Evolutionary conservation across 73 alveolate genomes (phyloP).

Genomic region (Loxodes magnus): DNA sequence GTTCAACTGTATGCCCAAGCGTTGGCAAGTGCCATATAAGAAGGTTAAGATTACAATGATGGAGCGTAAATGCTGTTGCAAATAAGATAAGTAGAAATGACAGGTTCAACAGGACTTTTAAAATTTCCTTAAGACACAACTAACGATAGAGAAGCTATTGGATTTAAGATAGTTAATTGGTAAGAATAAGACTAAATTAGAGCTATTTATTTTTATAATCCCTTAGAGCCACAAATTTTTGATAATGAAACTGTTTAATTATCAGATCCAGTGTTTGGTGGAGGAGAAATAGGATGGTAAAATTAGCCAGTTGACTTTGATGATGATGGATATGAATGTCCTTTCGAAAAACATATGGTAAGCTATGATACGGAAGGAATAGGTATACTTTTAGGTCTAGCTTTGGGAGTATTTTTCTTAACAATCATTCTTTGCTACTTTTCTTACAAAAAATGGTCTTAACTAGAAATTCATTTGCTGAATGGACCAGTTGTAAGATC

Average conservation of each 20-base stretch:
- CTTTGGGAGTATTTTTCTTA: background rate
- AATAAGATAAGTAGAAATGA: background rate
- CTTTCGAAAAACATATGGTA: slow-evolving; percentile 5
- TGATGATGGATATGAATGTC: slow-evolving; percentile 1
- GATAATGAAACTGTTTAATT: background rate
- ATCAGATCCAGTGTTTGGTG: background rate
- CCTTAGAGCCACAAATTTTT: background rate
- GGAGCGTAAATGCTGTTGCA: background rate
- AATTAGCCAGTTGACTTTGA: slow-evolving; percentile 5
- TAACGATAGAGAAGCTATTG: background rate
- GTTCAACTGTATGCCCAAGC: slow-evolving; percentile 1
- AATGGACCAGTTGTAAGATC: slow-evolving; percentile 1
- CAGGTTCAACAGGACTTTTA: slow-evolving; percentile 3
- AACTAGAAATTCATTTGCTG: background rate
- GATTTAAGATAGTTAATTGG: background rate
- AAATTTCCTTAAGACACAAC: background rate
- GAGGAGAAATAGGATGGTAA: background rate
- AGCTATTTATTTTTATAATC: background rate
- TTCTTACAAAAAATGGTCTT: background rate
- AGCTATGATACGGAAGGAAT: background rate
- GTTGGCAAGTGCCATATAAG: background rate
- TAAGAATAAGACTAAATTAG: background rate
- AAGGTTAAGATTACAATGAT: background rate
- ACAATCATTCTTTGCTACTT: slow-evolving; percentile 1
- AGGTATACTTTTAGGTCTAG: background rate